phyloP scores from a whole-genome alignment of 495 filamentous ascomycete species.

The Xylaria bambusicola region DNA sequence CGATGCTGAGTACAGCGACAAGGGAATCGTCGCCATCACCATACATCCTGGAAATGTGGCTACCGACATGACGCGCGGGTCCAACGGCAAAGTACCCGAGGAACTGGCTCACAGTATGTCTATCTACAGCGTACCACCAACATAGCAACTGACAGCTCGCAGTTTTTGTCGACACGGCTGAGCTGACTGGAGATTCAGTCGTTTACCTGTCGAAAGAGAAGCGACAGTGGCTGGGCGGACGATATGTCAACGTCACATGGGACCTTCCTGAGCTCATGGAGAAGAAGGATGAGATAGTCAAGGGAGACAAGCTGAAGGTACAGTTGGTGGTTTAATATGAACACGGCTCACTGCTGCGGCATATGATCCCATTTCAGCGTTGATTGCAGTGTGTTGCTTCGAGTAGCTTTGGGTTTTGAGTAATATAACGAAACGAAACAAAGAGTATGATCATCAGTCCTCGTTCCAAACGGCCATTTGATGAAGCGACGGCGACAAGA shows the following conservation, averaged over 20 bases:
- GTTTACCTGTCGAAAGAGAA: constrained; percentile 51
- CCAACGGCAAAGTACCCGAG: constrained; percentile 17
- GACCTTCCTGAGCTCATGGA: constrained; percentile 50
- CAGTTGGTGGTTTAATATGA: no score
- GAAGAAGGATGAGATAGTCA: constrained; percentile 48
- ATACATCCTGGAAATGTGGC: constrained; percentile 54
- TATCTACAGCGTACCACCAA: background rate
- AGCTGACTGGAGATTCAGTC: constrained; percentile 50
- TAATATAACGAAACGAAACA: no score
- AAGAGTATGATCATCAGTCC: no score
- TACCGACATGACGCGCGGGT: constrained; percentile 45
- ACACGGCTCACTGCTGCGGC: no score
- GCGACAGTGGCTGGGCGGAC: constrained; percentile 53
- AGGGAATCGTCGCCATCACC: constrained; percentile 48
- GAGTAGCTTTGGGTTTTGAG: no score
- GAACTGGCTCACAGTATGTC: constrained; percentile 1
- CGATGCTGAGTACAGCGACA: constrained; percentile 42
- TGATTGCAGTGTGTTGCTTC: no score
- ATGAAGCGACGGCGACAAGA: no score
- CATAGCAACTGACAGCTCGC: background rate
- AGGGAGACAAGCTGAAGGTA: constrained; percentile 40
- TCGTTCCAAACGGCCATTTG: no score
- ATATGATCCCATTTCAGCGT: no score
- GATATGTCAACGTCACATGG: constrained; percentile 52
- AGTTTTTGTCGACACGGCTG: constrained; percentile 45